phyloP scores from a whole-genome alignment of 2,329 filamentous ascomycete genomes.

The Arthrobotrys sinensis region DNA sequence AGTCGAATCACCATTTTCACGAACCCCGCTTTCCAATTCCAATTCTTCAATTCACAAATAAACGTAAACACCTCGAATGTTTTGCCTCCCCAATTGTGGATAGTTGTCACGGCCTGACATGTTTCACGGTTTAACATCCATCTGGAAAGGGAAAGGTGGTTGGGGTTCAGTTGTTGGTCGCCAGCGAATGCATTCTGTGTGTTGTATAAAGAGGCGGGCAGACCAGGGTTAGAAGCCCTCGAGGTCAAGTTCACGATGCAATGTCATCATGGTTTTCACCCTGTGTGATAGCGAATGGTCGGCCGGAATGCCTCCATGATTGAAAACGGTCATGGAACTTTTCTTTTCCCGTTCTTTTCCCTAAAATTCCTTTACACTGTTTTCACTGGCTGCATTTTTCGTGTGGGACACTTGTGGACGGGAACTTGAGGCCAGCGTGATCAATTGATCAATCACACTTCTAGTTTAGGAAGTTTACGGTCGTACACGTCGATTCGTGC shows the following conservation, averaged over 20 bases:
- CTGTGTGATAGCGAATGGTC: constrained; percentile 13
- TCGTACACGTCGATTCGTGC: constrained; percentile 50
- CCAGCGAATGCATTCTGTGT: constrained; percentile 61
- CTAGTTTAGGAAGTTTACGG: constrained; percentile 37
- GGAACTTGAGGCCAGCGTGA: constrained; percentile 19
- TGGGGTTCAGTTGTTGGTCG: constrained; percentile 38
- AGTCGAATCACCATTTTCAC: constrained; percentile 7
- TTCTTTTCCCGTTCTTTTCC: constrained; percentile 13
- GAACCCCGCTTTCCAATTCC: constrained; percentile 41
- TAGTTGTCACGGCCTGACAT: constrained; percentile 24
- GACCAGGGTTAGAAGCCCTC: constrained; percentile 37
- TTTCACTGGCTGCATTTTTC: constrained; percentile 41
- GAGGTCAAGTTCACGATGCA: constrained; percentile 14
- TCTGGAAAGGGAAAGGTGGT: constrained; percentile 46
- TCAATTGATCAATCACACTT: constrained; percentile 42
- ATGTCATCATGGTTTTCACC: constrained; percentile 17
- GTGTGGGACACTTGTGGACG: constrained; percentile 20
- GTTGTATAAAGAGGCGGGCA: constrained; percentile 37
- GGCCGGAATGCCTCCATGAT: constrained; percentile 48
- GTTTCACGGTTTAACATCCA: constrained; percentile 36
- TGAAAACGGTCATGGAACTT: constrained; percentile 37
- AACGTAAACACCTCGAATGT: neutral
- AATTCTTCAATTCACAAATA: neutral
- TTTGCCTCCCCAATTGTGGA: constrained; percentile 22
- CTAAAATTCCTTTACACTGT: constrained; percentile 29